Conservation (phyloP, 2,329 filamentous ascomycete species). For the Phialophora verrucosa region DNA sequence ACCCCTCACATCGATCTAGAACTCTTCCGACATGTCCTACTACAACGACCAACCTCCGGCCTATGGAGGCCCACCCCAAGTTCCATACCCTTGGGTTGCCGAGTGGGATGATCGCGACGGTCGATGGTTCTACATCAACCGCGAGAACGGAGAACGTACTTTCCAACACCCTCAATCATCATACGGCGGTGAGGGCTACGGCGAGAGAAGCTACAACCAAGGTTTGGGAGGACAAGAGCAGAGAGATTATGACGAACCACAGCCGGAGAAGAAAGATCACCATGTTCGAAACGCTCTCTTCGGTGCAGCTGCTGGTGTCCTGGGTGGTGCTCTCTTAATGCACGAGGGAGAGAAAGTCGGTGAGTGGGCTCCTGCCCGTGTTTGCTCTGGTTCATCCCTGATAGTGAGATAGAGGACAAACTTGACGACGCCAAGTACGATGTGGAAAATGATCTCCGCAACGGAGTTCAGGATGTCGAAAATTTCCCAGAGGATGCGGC, state of each 20-base stretch:
- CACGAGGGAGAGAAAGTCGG: slow-evolving; percentile 53
- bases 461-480: slow-evolving; percentile 42
- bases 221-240: slow-evolving; percentile 26
- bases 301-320: slow-evolving; percentile 50
- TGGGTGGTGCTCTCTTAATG: slow-evolving; percentile 53
- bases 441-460: slow-evolving; percentile 41
- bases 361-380: slow-evolving; percentile 36
- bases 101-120: slow-evolving; percentile 50
- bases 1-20: background rate
- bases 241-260: slow-evolving; percentile 36
- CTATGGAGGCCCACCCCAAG: slow-evolving; percentile 32
- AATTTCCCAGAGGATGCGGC: slow-evolving; percentile 53
- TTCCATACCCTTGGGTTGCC: slow-evolving; percentile 53
- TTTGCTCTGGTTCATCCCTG: slow-evolving; percentile 1
- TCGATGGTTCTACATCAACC: slow-evolving; percentile 55
- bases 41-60: slow-evolving; percentile 25
- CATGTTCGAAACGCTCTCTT: slow-evolving; percentile 46
- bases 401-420: slow-evolving; percentile 42
- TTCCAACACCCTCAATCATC: slow-evolving; percentile 47
- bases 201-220: slow-evolving; percentile 25
- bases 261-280: slow-evolving; percentile 37
- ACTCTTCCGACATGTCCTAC: slow-evolving; percentile 21
- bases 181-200: slow-evolving; percentile 22
- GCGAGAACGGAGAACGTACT: slow-evolving; percentile 52
- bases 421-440: slow-evolving; percentile 45